Evolutionary conservation across 352 stramenopile genomes (phyloP).

Genomic region (Blastocystis sp.): DNA sequence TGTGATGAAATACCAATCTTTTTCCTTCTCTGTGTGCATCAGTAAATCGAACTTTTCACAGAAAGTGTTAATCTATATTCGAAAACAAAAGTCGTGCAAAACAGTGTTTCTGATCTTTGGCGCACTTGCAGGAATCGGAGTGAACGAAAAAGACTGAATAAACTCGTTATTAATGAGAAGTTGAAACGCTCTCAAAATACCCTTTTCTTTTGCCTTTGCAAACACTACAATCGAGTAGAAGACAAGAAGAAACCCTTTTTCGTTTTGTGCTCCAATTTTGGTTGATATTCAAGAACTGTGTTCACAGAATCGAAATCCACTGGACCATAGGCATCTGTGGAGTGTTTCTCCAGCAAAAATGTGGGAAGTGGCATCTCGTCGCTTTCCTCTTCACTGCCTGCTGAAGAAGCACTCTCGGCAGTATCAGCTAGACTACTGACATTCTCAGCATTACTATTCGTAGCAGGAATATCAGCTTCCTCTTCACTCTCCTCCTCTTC

Average conservation of each 20-base stretch:
- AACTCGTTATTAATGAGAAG: conserved; percentile 45
- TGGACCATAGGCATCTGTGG: neutral
- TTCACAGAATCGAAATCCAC: neutral
- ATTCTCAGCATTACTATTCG: neutral
- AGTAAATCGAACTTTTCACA: conserved; percentile 40
- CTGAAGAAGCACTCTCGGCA: neutral
- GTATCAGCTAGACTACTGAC: neutral
- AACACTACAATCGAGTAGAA: neutral
- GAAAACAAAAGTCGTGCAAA: neutral
- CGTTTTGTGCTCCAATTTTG: neutral
- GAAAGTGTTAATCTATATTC: neutral
- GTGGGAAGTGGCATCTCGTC: conserved; percentile 13
- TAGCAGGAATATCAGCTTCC: neutral
- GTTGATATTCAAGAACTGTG: neutral
- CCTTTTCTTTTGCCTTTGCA: conserved; percentile 16
- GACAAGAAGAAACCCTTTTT: neutral
- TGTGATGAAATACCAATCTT: neutral
- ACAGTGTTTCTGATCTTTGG: neutral
- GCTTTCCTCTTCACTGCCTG: neutral
- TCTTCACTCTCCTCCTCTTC: neutral
- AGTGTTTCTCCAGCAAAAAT: neutral
- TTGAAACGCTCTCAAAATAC: neutral
- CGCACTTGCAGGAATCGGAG: neutral
- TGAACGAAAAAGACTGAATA: conserved; percentile 26
- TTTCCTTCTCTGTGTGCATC: conserved; percentile 27